Evolutionary conservation across 495 filamentous ascomycete genomes (phyloP), one percentile per base, ranked within the genome.

Genomic region (Xylaria bambusicola): DNA sequence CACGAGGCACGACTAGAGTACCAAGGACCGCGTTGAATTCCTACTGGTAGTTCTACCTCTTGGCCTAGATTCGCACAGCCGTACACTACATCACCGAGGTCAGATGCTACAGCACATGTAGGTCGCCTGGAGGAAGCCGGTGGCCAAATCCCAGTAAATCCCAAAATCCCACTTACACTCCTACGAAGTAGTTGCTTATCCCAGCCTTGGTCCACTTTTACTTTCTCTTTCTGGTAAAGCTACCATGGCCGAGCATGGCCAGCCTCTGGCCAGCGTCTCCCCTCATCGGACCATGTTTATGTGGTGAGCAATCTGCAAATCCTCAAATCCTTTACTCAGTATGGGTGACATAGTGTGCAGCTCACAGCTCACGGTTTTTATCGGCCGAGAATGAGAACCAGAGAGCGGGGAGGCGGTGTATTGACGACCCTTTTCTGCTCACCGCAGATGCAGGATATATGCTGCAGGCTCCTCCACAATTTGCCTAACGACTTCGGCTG

Each of bases 381-480:
- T 59, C 46, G 35, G 33, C 33, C 52, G 56, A n/a, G n/a, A n/a
- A n/a, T n/a, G n/a, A n/a, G n/a, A n/a, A n/a, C n/a, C n/a, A n/a
- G n/a, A n/a, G n/a, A n/a, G n/a, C n/a, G n/a, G n/a, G n/a, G n/a
- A n/a, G n/a, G n/a, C n/a, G n/a, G n/a, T n/a, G n/a, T n/a, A n/a
- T n/a, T n/a, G n/a, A 40, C 35, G 47, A 51, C 40, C 41, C 27
- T 13, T 50, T 31, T 26, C 41, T 17, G 64, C 57, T 60, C 71
- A 80, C 60, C 80, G 70, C 61, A 85, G 71, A 62, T 82, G 77
- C 67, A 87, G 80, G 46, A 97, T 75, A n/a, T 92, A 98, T 94
- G 48, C 81, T 78, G 73, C 92, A 2, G 92, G 88, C 62, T 89
- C 85, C 75, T 98, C 93, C 49, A 97, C 80, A 40, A 88, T 86